A percentile compares a stretch with the other conserved stretches of the same genome.
These are phyloP conservation scores for Ulmus americana DNA, from an alignment of 331 rosid species.

Conservation along the genomic window DNA sequence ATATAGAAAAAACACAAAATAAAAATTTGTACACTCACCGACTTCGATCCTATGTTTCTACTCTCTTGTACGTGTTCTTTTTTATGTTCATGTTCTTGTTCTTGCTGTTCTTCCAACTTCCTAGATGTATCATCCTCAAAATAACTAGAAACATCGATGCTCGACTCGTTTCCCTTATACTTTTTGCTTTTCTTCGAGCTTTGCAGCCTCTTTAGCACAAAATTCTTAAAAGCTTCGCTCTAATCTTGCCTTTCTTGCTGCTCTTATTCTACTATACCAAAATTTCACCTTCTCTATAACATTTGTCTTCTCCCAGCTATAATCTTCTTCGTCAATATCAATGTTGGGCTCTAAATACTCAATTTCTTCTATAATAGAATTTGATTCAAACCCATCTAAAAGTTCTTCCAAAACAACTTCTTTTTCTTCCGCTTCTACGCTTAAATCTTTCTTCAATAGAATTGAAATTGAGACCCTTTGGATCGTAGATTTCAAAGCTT, in stretches of 20 bases:
- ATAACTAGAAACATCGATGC: constrained; percentile 21
- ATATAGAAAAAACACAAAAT: no score
- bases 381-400: constrained; percentile 12
- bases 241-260: constrained; percentile 33
- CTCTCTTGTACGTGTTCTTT: background rate
- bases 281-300: constrained; percentile 11
- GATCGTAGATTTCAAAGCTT: constrained; percentile 3
- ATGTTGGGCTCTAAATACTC: constrained; percentile 28
- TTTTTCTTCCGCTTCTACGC: background rate
- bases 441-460: constrained; percentile 16
- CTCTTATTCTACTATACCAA: constrained; percentile 13
- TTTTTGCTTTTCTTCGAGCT: constrained; percentile 25
- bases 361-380: constrained; percentile 27
- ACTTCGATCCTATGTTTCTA: background rate
- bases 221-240: constrained; percentile 47
- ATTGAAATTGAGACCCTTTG: constrained; percentile 8
- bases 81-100: constrained; percentile 3
- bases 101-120: constrained; percentile 16
- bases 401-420: constrained; percentile 3
- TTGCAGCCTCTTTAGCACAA: constrained; percentile 52
- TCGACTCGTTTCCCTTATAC: constrained; percentile 7
- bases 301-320: constrained; percentile 1
- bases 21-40: background rate
- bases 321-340: background rate
- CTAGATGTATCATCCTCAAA: constrained; percentile 16